Conservation (phyloP, 495 filamentous ascomycete genomes). For the Penicillium steckii region DNA sequence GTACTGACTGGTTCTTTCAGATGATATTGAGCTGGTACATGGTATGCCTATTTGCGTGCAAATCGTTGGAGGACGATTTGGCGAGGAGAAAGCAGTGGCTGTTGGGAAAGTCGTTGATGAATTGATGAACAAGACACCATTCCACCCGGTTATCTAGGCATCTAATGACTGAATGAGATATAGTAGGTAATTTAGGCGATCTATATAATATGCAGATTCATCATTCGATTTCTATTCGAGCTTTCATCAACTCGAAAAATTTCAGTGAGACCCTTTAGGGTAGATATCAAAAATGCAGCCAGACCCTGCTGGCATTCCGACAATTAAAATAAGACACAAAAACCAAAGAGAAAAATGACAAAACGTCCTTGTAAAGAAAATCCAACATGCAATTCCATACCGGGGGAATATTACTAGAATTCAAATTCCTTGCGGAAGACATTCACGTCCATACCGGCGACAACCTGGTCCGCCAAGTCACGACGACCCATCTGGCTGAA, state of each 20-base stretch:
- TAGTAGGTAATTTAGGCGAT: background rate
- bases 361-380: background rate
- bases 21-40: constrained; percentile 42
- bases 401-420: constrained; percentile 48
- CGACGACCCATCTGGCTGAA: constrained; percentile 91
- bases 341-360: background rate
- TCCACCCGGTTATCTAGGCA: constrained; percentile 6
- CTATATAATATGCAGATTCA: background rate
- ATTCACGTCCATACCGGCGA: constrained; percentile 87
- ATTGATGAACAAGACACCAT: constrained; percentile 22
- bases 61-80: constrained; percentile 47
- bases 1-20: constrained; percentile 14
- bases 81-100: constrained; percentile 45
- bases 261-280: background rate
- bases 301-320: constrained; percentile 13
- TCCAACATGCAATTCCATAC: background rate
- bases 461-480: constrained; percentile 84
- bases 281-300: constrained; percentile 14
- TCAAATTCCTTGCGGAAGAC: constrained; percentile 81
- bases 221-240: constrained; percentile 4
- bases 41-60: constrained; percentile 55
- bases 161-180: background rate
- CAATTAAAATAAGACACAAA: constrained; percentile 3
- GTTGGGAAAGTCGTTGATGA: constrained; percentile 39
- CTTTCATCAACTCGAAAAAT: background rate